Evolutionary conservation across 2,329 filamentous ascomycete species (phyloP).

Genomic region (Pyricularia pennisetigena): DNA sequence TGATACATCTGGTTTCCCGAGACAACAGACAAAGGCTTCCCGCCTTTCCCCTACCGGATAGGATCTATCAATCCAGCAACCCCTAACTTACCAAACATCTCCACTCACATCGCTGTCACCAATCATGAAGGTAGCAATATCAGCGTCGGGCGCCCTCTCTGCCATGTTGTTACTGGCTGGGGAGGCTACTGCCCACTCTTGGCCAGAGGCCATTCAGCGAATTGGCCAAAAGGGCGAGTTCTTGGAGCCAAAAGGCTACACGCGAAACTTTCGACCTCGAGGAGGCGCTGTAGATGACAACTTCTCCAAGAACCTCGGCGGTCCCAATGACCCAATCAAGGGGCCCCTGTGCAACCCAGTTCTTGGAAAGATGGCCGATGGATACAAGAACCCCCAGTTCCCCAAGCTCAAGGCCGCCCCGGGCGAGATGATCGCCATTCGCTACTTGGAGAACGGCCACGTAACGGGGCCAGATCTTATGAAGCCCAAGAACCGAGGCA

Average conservation of each 20-base stretch:
- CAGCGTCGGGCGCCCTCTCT: neutral
- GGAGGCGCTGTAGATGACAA: slow-evolving; percentile 10
- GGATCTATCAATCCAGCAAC: neutral
- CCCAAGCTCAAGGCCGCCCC: slow-evolving; percentile 51
- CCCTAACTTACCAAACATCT: neutral
- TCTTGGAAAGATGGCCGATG: neutral
- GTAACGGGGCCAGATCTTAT: slow-evolving; percentile 43
- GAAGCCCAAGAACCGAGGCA: slow-evolving; percentile 58
- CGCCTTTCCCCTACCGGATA: neutral
- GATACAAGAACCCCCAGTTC: slow-evolving; percentile 46
- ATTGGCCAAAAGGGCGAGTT: slow-evolving; percentile 68
- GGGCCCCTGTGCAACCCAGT: neutral
- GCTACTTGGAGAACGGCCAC: slow-evolving; percentile 69
- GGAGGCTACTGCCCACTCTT: slow-evolving; percentile 53
- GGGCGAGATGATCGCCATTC: slow-evolving; percentile 56
- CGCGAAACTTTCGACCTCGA: slow-evolving; percentile 60
- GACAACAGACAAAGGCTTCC: neutral
- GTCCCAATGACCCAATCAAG: neutral
- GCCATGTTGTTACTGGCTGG: slow-evolving; percentile 21
- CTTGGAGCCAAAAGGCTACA: slow-evolving; percentile 59
- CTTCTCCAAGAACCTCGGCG: neutral
- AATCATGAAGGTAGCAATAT: neutral
- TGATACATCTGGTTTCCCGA: neutral
- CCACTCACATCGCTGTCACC: neutral
- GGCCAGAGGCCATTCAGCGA: slow-evolving; percentile 68